Evolutionary conservation across 352 stramenopile species (phyloP), one percentile per base, ranked within the genome.

Genomic region (Globisporangium mamillatum): DNA sequence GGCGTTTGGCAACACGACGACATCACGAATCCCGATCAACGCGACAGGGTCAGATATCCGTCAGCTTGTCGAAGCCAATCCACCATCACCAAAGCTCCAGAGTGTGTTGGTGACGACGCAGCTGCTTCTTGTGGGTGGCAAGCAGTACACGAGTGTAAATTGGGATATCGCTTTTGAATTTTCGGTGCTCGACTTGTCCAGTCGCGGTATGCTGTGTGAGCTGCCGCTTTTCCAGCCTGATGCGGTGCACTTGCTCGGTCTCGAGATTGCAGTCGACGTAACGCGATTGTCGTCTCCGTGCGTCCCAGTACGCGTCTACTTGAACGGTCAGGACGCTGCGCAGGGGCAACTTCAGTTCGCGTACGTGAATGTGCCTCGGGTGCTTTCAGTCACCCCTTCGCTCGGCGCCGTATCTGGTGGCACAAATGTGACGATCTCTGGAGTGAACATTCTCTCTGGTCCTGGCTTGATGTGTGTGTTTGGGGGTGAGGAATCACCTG

Each of bases 381-480:
- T 88, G n/a, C 29, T 52, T 12, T 69, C 61, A 9, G 53, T 82
- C 3, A 25, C 4, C 14, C 79, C 79, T 24, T 22, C 48, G 6
- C 58, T 71, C 4, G 82, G 82, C 0, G 44, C 78, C 22, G 56
- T 41, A 16, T 66, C 48, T 24, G 82, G 82, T 20, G 77, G 77
- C 4, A 88, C 80, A 0, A 77, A 73, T 3, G 60, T 90, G 4
- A 77, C 62, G 0, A 9, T 90, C 0, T 60, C 52, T 1, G 82
- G 78, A 1, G 61, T 70, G 36, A 73, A 79, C 24, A 75, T 89
- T 27, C 25, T 81, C 1, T 58, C 72, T 29, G 74, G 72, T 0
- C 63, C 68, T 1, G 41, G 60, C 32, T 62, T 91, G 4, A 68
- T 63, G 3, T 91, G 80, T 68, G 52, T 84, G 0, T 80, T 91